These are phyloP conservation scores for Paxillus involutus DNA, from an alignment of 768 basidiomycete genomes.

Conservation along the genomic window DNA sequence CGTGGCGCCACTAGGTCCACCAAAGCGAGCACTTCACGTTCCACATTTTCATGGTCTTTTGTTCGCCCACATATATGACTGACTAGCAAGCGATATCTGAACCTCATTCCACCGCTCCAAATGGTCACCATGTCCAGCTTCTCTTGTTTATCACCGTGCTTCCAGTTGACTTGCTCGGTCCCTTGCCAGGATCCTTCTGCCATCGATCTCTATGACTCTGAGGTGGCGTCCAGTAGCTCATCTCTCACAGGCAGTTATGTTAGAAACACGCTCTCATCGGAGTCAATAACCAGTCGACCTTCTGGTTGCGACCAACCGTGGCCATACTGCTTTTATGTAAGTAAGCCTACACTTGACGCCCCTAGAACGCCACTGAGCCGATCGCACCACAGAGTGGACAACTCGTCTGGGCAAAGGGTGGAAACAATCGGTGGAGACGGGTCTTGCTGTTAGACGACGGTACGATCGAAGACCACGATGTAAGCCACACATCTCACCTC, in stretches of 20 bases:
- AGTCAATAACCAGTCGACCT: background rate
- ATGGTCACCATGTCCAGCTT: background rate
- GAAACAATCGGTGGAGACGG: background rate
- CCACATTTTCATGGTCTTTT: background rate
- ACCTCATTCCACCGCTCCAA: background rate
- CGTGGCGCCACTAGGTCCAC: background rate
- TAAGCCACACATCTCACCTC: background rate
- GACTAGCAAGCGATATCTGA: background rate
- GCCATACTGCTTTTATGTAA: background rate
- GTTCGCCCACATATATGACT: background rate
- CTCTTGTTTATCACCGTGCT: background rate
- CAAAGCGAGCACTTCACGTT: background rate
- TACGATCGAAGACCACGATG: background rate
- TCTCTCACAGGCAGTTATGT: background rate
- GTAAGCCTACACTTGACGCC: background rate
- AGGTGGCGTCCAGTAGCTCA: background rate
- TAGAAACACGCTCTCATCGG: background rate
- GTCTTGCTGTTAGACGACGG: background rate
- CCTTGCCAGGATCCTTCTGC: background rate
- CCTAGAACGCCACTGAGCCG: background rate
- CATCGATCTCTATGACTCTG: background rate
- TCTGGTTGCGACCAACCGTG: background rate
- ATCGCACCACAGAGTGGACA: background rate
- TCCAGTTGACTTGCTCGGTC: background rate
- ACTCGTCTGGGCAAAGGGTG: background rate